A percentile compares a stretch with the other conserved stretches of the same genome.
Evolutionary conservation across 2,329 filamentous ascomycete species (phyloP).

Genomic region (Metarhizium sp.): DNA sequence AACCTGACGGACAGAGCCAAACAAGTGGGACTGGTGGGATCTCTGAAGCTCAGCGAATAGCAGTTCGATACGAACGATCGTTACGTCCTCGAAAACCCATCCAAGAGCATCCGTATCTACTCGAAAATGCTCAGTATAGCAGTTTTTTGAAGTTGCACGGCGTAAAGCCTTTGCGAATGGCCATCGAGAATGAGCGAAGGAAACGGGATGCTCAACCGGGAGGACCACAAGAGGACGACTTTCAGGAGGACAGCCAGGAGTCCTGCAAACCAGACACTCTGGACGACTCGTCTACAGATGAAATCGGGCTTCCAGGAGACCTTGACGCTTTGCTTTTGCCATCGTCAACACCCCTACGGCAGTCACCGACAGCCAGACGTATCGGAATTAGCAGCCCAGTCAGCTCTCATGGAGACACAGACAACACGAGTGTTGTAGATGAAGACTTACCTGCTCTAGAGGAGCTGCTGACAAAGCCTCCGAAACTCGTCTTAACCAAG

Average conservation of each 20-base stretch:
- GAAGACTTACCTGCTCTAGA: slow-evolving; percentile 28
- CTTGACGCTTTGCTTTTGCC: slow-evolving; percentile 13
- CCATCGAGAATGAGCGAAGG: slow-evolving; percentile 17
- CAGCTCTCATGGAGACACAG: slow-evolving; percentile 25
- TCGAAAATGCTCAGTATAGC: slow-evolving; percentile 47
- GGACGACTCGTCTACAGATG: slow-evolving; percentile 21
- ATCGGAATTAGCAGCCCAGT: slow-evolving; percentile 22
- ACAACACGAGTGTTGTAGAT: slow-evolving; percentile 26
- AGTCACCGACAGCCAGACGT: slow-evolving; percentile 15
- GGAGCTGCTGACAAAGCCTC: slow-evolving; percentile 19
- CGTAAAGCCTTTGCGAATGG: slow-evolving; percentile 40
- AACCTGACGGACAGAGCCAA: slow-evolving; percentile 9
- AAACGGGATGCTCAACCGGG: slow-evolving; percentile 37
- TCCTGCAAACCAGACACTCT: slow-evolving; percentile 19
- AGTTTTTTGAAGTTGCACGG: slow-evolving; percentile 44
- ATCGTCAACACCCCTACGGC: slow-evolving; percentile 21
- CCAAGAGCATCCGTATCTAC: slow-evolving; percentile 48
- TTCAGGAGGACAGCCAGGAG: slow-evolving; percentile 41
- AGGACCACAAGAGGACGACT: slow-evolving; percentile 45
- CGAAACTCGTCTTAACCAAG: slow-evolving; percentile 8
- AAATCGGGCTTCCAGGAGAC: slow-evolving; percentile 10
- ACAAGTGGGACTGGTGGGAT: background rate
- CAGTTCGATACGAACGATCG: slow-evolving; percentile 33
- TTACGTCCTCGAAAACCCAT: slow-evolving; percentile 52
- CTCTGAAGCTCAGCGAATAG: slow-evolving; percentile 14